Base-by-base conservation (phyloP, 2,329 filamentous ascomycete species). In the Rhynchosporium graminicola region DNA sequence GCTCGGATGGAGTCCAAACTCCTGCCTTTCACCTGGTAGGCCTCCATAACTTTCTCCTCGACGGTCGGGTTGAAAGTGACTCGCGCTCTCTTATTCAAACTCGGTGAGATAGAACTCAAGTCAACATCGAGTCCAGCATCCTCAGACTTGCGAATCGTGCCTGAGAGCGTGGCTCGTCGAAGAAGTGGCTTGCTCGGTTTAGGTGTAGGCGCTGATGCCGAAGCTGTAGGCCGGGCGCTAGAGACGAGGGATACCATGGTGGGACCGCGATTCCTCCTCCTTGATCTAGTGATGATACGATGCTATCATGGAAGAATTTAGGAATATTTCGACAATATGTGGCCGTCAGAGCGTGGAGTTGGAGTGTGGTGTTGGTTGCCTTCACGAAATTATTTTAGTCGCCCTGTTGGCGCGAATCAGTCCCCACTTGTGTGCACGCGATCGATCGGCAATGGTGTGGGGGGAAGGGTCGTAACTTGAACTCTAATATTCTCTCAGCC, bases 31-130 rank as follows among this genome's bases (percentile, higher is more conserved):
- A 28, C 67, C 26, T 67, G 63, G 42, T 66, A 71, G 8, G 63
- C 70, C 55, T 70, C 70, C 60, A 74, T 70, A 40, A 76, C 65
- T 66, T 72, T 70, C 51, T 73, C 68, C 66, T 77, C 60, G 67
- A 76, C 58, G n/a, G 68, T 64, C 3, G 70, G 68, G 54, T 74
- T 73, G 59, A 75, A 75, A 3, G 69, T 70, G 10, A 74, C 72
- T 57, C 70, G 67, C 7, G 68, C 65, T 57, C 65, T 67, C 63
- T 74, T 74, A 28, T 52, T 68, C 5, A 71, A 69, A 64, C 67
- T 73, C 9, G 65, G 31, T 9, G 70, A 67, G 7, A 60, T 52
- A 28, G 68, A 67, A 9, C 69, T 46, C 3, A 69, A n/a, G 46
- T 73, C 68, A 9, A 60, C 54, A 43, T 71, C 71, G 10, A 73